Evolutionary conservation across 768 basidiomycete species (phyloP).

Genomic region (Paxillus involutus): DNA sequence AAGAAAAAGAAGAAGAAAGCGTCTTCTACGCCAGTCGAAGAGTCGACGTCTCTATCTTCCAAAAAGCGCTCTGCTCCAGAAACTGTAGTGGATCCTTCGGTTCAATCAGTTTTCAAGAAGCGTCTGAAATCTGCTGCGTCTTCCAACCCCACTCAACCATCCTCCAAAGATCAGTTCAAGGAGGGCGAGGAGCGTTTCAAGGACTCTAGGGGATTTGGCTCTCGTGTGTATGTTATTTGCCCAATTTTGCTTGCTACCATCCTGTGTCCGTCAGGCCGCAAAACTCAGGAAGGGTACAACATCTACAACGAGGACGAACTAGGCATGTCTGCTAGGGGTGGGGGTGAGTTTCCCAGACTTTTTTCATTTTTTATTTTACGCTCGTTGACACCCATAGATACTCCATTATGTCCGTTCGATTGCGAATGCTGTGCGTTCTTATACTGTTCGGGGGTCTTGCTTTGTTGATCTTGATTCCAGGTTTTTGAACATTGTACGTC

Average conservation of each 20-base stretch:
- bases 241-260: constrained; percentile 8
- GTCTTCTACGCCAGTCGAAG: background rate
- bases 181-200: constrained; percentile 53
- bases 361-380: background rate
- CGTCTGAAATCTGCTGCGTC: constrained; percentile 34
- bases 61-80: constrained; percentile 43
- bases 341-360: constrained; percentile 51
- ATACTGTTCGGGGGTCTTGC: background rate
- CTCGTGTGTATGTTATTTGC: constrained; percentile 49
- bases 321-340: constrained; percentile 63
- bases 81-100: constrained; percentile 68
- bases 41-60: constrained; percentile 3
- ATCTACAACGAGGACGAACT: constrained; percentile 86
- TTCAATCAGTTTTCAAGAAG: constrained; percentile 31
- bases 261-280: constrained; percentile 52
- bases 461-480: constrained; percentile 10
- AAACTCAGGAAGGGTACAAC: constrained; percentile 76
- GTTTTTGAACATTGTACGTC: constrained; percentile 21
- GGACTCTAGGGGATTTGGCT: constrained; percentile 73
- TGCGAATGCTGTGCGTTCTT: constrained; percentile 77
- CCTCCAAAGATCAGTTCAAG: constrained; percentile 24
- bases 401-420: constrained; percentile 84
- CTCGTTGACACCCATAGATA: constrained; percentile 50
- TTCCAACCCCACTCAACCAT: constrained; percentile 15
- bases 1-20: constrained; percentile 29